Percentiles rank a stretch among this genome's conserved stretches.
These are phyloP conservation scores for Thalassiosira mediterranea DNA, from an alignment of 352 stramenopile species.

Conservation along the genomic window DNA sequence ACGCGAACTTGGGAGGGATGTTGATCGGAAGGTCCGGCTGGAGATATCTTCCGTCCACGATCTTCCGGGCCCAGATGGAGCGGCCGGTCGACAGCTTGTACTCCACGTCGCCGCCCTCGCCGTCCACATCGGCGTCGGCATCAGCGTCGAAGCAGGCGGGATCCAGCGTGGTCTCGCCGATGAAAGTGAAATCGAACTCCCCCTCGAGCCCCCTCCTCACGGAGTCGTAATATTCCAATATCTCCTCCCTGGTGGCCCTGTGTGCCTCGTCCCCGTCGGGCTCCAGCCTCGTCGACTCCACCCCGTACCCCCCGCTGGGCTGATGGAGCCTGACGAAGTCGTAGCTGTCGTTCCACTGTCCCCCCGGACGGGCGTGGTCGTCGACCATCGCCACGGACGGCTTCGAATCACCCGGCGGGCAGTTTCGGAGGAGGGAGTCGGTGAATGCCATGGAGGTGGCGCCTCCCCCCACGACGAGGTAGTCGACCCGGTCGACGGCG, in stretches of 20 bases:
- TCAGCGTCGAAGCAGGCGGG: no score
- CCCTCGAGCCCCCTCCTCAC: background rate
- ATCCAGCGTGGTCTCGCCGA: background rate
- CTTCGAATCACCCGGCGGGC: background rate
- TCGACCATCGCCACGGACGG: constrained; percentile 34
- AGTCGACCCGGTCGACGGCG: constrained; percentile 31
- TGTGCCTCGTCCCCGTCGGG: constrained; percentile 15
- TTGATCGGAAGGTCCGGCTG: constrained; percentile 1
- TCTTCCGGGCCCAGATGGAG: constrained; percentile 4
- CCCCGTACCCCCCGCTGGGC: constrained; percentile 30
- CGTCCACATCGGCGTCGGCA: constrained; percentile 3
- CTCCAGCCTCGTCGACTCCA: constrained; percentile 23
- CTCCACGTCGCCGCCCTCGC: background rate
- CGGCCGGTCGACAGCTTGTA: background rate
- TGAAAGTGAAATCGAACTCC: constrained; percentile 7
- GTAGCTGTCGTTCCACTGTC: constrained; percentile 40
- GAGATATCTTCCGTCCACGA: constrained; percentile 16
- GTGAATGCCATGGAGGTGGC: constrained; percentile 40
- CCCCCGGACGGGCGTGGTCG: constrained; percentile 23
- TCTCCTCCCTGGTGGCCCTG: constrained; percentile 28
- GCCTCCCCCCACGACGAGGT: constrained; percentile 46
- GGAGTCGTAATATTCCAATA: constrained; percentile 22
- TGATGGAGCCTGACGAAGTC: constrained; percentile 45
- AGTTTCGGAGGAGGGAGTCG: constrained; percentile 31
- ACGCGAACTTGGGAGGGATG: constrained; percentile 6